Conservation (phyloP, 352 stramenopile species). For the Phytophthora sansomeana region DNA sequence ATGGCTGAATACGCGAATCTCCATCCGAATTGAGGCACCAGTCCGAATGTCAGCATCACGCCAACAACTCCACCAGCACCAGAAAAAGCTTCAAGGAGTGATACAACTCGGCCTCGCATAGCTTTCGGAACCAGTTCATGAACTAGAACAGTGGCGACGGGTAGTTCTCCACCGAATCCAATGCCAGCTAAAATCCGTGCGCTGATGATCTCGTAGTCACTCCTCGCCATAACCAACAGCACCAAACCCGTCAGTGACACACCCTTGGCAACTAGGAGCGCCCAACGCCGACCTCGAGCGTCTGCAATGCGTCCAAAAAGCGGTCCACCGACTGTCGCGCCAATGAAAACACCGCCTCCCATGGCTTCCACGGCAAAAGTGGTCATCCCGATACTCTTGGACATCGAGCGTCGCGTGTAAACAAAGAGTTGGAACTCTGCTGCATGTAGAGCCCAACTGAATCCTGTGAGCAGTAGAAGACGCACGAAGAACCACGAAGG, state of each 20-base stretch:
- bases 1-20: constrained; percentile 39
- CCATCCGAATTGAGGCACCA: constrained; percentile 43
- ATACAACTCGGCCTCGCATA: constrained; percentile 39
- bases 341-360: constrained; percentile 38
- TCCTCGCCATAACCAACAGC: constrained; percentile 32
- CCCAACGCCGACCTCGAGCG: constrained; percentile 36
- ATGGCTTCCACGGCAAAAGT: constrained; percentile 36
- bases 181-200: constrained; percentile 44
- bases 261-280: constrained; percentile 40
- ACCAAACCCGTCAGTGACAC: constrained; percentile 42
- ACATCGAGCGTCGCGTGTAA: constrained; percentile 43
- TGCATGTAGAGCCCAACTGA: constrained; percentile 53
- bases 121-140: constrained; percentile 44
- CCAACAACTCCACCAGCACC: constrained; percentile 46
- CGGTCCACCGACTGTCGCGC: constrained; percentile 37
- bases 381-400: constrained; percentile 39
- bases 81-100: constrained; percentile 51
- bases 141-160: constrained; percentile 41
- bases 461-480: constrained; percentile 39
- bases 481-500: constrained; percentile 47
- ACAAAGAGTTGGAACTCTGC: constrained; percentile 48
- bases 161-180: constrained; percentile 47
- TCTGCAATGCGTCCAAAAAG: constrained; percentile 49
- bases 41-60: constrained; percentile 36
- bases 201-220: constrained; percentile 34